Percentiles rank a stretch among this genome's conserved stretches.
These are phyloP conservation scores for Calonectria naviculata DNA, from an alignment of 2,329 filamentous ascomycete species.

Conservation along the genomic window DNA sequence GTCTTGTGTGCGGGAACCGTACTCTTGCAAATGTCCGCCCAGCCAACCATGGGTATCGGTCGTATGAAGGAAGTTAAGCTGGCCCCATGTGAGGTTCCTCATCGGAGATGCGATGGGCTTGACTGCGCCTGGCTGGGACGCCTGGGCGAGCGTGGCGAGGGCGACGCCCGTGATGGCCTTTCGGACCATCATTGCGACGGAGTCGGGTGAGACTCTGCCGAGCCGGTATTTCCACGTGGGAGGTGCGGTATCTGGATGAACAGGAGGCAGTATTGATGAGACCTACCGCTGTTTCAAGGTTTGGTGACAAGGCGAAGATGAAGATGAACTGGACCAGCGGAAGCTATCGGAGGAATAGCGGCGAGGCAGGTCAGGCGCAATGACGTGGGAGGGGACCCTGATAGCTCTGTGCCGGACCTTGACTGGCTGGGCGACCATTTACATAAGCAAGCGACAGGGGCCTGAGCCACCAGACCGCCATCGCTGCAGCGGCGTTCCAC, in stretches of 20 bases:
- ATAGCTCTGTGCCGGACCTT: not conserved
- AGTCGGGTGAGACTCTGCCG: not conserved
- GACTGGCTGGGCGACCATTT: constrained; percentile 2
- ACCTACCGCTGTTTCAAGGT: not conserved
- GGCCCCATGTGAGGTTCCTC: constrained; percentile 88
- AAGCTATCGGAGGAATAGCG: not conserved
- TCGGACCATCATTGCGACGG: constrained; percentile 39
- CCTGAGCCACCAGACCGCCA: not conserved
- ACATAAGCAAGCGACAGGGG: constrained; percentile 7
- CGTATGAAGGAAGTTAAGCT: constrained; percentile 96
- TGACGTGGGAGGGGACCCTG: constrained; percentile 18
- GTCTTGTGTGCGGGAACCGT: constrained; percentile 43
- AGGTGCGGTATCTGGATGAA: not conserved
- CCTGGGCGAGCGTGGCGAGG: constrained; percentile 52
- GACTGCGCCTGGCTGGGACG: constrained; percentile 83
- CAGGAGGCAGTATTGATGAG: not conserved
- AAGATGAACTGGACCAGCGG: not conserved
- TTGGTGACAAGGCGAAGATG: not conserved
- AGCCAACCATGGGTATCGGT: constrained; percentile 98
- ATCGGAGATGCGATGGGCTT: constrained; percentile 82
- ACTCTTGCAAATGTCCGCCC: constrained; percentile 92
- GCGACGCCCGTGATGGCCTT: constrained; percentile 39
- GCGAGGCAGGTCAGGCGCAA: constrained; percentile 3
- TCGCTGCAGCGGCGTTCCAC: not conserved
- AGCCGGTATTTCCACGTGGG: not conserved